Conservation (phyloP, 2,329 filamentous ascomycete genomes). For the Aspergillus costaricaensis region DNA sequence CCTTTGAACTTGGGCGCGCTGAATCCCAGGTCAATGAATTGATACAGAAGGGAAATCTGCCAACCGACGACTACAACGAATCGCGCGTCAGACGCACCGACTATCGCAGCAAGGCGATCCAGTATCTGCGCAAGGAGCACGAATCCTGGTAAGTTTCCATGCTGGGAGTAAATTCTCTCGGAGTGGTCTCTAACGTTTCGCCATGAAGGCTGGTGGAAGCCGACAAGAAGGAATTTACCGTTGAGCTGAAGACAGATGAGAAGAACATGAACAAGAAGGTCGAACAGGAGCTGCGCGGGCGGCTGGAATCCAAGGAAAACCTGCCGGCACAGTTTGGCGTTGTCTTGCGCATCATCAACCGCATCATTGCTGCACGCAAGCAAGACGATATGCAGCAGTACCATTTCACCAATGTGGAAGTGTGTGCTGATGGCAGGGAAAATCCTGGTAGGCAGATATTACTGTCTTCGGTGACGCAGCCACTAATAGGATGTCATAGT, state of each 20-base stretch:
- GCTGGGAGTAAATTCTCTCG: too few species aligned
- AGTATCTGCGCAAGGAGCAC: background rate
- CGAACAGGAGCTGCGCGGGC: background rate
- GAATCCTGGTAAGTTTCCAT: background rate
- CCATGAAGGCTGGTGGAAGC: background rate
- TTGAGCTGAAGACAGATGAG: background rate
- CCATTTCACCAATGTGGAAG: background rate
- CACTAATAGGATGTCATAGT: background rate
- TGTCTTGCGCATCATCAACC: background rate
- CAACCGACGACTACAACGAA: background rate
- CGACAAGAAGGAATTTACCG: background rate
- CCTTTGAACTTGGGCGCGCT: background rate
- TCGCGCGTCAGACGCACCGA: background rate
- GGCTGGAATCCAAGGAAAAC: background rate
- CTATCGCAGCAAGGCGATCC: background rate
- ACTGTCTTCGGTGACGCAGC: too few species aligned
- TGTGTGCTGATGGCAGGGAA: background rate
- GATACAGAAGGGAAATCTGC: background rate
- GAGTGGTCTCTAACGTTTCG: background rate
- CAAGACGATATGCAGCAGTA: background rate
- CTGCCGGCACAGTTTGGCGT: background rate
- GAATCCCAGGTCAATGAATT: background rate
- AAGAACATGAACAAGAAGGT: background rate
- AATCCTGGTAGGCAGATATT: background rate
- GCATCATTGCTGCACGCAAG: background rate